A percentile compares a stretch with the other conserved stretches of the same genome.
Conservation (phyloP, 495 filamentous ascomycete genomes). For the Daldinia vernicosa region DNA sequence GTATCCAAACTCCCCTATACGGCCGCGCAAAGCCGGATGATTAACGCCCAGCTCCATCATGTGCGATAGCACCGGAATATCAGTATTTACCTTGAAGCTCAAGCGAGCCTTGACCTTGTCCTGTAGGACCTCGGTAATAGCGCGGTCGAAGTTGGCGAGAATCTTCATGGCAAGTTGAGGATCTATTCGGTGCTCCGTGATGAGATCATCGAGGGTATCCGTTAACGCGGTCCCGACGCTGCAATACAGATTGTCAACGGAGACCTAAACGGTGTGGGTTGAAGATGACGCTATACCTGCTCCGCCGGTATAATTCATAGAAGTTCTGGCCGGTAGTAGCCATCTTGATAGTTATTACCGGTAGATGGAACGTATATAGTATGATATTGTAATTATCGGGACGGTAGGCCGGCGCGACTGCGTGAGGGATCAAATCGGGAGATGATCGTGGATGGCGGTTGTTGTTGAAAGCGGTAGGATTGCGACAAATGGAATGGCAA, state of each 20-base stretch:
- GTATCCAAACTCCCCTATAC: constrained; percentile 93
- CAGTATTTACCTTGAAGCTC: constrained; percentile 85
- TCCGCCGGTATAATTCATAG: constrained; percentile 97
- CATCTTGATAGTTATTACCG: constrained; percentile 33
- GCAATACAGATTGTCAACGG: constrained; percentile 38
- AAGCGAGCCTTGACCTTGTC: constrained; percentile 91
- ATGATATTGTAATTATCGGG: not conserved
- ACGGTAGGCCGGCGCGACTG: not conserved
- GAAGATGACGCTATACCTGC: constrained; percentile 72
- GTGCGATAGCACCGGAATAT: not conserved
- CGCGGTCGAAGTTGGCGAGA: constrained; percentile 88
- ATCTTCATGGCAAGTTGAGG: constrained; percentile 99
- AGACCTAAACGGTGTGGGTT: constrained; percentile 23
- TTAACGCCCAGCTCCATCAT: not conserved
- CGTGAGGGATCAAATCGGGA: not conserved
- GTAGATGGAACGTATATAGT: not conserved
- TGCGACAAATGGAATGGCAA: not conserved
- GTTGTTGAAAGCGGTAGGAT: constrained; percentile 26
- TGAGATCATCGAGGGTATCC: constrained; percentile 95
- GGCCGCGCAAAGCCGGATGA: not conserved
- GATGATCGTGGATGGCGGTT: not conserved
- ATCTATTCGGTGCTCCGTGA: constrained; percentile 91
- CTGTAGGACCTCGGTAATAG: constrained; percentile 85
- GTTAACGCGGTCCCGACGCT: constrained; percentile 92
- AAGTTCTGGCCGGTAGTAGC: constrained; percentile 61